Evolutionary conservation across 805 yeast genomes (phyloP), one percentile per base, ranked within the genome.

Genomic region (Yarrowia sp.): DNA sequence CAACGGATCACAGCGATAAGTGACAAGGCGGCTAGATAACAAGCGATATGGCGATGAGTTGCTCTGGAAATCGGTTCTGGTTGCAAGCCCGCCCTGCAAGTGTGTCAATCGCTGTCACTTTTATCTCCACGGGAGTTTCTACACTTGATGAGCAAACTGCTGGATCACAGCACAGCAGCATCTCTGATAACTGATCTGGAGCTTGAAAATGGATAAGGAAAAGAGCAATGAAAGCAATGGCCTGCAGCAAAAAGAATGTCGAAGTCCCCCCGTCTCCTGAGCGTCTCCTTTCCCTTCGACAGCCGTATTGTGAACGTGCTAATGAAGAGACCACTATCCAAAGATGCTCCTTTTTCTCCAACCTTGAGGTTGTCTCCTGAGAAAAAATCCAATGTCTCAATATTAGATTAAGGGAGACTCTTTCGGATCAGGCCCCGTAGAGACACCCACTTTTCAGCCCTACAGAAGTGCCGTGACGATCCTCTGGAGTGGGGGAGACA

Each of bases 401-500:
- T 12, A 50, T 50, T 50, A 50, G 55, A 40, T 32, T 19, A 8
- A 7, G 5, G 15, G 9, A n/a, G 15, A 9, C 11, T 8, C 11
- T 32, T 9, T 11, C 36, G 36, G 40, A n/a, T 9, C 41, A 22
- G 38, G n/a, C 22, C 55, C 35, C 42, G 3, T 16, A 2, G 12
- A 42, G 22, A 8, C 56, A 11, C 56, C 41, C 56, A 52, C 56
- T 11, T 16, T 52, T 36, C 56, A 52, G 56, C 56, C 56, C 32
- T 36, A 26, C 41, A 14, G 16, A 14, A 16, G 11, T 15, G 49
- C 19, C 22, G 11, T 7, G 56, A 52, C 41, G 56, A 52, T 52
- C 56, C n/a, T 14, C 26, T 1, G 11, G 32, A 14, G 36, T 9
- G n/a, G 16, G 49, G 35, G 19, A 15, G 32, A 46, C 49, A 22